Conservation (phyloP, 2,329 filamentous ascomycete species). For the Fusarium subtropicale region DNA sequence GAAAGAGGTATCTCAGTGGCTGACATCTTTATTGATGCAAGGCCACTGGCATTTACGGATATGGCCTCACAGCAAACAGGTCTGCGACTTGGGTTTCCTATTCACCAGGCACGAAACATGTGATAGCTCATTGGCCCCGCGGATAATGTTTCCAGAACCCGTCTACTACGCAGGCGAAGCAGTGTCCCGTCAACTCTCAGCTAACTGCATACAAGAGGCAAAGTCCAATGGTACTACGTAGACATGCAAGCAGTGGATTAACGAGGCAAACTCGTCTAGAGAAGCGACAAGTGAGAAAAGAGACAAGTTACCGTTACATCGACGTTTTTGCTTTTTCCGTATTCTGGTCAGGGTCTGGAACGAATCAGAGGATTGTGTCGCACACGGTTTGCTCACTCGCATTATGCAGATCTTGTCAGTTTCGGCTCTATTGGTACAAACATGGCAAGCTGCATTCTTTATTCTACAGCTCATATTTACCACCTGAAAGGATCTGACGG, state of each 20-base stretch:
- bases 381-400: not conserved
- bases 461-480: not conserved
- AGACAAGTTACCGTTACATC: conserved; percentile 4
- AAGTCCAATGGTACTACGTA: not conserved
- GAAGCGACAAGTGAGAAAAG: not conserved
- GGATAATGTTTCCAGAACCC: not conserved
- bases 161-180: not conserved
- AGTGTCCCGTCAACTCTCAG: not conserved
- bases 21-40: not conserved
- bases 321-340: conserved; percentile 1
- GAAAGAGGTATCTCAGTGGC: not conserved
- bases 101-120: not conserved
- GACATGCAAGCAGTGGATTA: not conserved
- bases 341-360: not conserved
- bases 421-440: not conserved
- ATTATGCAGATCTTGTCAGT: not conserved
- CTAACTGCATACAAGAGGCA: not conserved
- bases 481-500: not conserved
- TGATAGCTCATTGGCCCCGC: not conserved
- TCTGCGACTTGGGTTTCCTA: not conserved
- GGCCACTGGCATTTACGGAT: not conserved
- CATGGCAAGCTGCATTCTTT: not conserved
- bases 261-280: not conserved
- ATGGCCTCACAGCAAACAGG: not conserved
- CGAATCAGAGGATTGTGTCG: not conserved